phyloP scores from a whole-genome alignment of 441 rosid species.

The Arabidopsis hybrid region DNA sequence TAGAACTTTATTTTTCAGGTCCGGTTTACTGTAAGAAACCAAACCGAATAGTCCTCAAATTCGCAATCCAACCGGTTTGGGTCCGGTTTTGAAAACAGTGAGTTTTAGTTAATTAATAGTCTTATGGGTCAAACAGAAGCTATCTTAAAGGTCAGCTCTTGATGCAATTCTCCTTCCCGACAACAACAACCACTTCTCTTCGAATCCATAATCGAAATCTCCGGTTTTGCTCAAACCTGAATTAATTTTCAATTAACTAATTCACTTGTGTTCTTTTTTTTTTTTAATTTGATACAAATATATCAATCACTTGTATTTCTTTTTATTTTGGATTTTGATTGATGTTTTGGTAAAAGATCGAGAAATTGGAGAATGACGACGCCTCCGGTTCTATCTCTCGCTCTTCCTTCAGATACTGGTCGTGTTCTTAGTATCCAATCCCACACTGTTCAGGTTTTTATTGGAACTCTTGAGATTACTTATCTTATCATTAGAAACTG shows the following conservation, averaged over 20 bases:
- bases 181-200: neutral
- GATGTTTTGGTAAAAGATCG: conserved; percentile 42
- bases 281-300: neutral
- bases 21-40: neutral
- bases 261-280: neutral
- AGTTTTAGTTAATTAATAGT: neutral
- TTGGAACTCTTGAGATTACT: neutral
- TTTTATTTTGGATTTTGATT: neutral
- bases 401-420: conserved; percentile 90
- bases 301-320: neutral
- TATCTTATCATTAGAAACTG: neutral
- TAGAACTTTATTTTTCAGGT: neutral
- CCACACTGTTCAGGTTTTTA: conserved; percentile 84
- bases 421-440: conserved; percentile 98
- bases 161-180: conserved; percentile 4
- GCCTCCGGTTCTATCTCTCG: conserved; percentile 88
- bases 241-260: neutral
- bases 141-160: conserved; percentile 18
- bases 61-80: neutral
- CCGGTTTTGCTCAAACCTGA: conserved; percentile 17
- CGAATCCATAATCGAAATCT: neutral
- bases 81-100: neutral
- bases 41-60: neutral
- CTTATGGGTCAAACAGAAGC: neutral
- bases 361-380: conserved; percentile 56